These are phyloP conservation scores for Magnolia sinica DNA, from an alignment of 164 flowering plant genomes.

Conservation along the genomic window DNA sequence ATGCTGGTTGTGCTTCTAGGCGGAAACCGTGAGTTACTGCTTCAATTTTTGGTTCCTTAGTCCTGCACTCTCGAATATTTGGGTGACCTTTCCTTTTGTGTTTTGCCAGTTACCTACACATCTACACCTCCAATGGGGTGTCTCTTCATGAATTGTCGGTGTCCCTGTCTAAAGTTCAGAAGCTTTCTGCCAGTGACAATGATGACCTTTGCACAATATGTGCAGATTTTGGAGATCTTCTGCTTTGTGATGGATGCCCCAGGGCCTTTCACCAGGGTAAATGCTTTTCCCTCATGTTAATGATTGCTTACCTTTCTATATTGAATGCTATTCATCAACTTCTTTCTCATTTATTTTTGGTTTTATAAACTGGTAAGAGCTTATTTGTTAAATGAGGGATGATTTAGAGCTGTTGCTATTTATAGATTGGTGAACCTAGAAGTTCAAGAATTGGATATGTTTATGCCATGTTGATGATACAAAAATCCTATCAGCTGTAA, in stretches of 20 bases:
- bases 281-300: not conserved
- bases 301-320: not conserved
- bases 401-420: not conserved
- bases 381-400: not conserved
- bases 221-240: constrained; percentile 66
- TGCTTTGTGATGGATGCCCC: constrained; percentile 85
- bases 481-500: not conserved
- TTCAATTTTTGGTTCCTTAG: not conserved
- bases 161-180: constrained; percentile 43
- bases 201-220: constrained; percentile 86
- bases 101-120: constrained; percentile 65
- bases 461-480: not conserved
- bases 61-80: not conserved
- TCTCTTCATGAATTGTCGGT: constrained; percentile 85
- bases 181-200: constrained; percentile 45
- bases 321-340: not conserved
- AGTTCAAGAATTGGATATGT: not conserved
- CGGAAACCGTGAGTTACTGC: constrained; percentile 77
- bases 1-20: constrained; percentile 90
- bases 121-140: constrained; percentile 83
- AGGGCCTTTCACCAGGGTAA: constrained; percentile 63
- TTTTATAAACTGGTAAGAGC: not conserved
- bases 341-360: constrained; percentile 1
- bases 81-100: not conserved
- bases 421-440: not conserved